Conservation (phyloP, 2,329 filamentous ascomycete species). For the Blastomyces gilchristii region DNA sequence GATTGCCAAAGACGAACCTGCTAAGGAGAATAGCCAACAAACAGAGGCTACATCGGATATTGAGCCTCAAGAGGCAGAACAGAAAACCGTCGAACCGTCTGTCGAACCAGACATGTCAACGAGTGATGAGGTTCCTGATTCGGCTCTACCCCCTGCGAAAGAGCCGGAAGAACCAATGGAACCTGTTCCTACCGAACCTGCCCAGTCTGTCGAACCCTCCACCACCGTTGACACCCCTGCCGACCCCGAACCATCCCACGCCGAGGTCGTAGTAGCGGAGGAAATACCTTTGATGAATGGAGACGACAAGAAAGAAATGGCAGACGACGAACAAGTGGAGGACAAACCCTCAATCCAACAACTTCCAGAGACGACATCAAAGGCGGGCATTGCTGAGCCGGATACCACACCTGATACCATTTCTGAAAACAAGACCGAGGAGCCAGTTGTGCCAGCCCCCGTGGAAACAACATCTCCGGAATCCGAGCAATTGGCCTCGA, state of each 20-base stretch:
- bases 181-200: background rate
- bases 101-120: background rate
- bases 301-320: background rate
- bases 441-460: background rate
- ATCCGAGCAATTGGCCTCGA: background rate
- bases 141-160: background rate
- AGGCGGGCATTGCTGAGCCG: background rate
- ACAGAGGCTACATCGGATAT: background rate
- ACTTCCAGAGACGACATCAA: background rate
- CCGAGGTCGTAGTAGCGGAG: background rate
- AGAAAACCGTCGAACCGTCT: background rate
- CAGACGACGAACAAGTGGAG: background rate
- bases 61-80: background rate
- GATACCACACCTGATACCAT: background rate
- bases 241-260: background rate
- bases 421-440: background rate
- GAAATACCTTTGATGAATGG: background rate
- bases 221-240: background rate
- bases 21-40: background rate
- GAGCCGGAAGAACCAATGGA: constrained; percentile 1
- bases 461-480: background rate
- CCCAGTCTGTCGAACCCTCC: background rate
- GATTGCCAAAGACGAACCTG: background rate
- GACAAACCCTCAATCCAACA: background rate
- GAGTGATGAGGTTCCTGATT: background rate